Evolutionary conservation across 2,329 filamentous ascomycete species (phyloP).

Genomic region (Alternaria longipes): DNA sequence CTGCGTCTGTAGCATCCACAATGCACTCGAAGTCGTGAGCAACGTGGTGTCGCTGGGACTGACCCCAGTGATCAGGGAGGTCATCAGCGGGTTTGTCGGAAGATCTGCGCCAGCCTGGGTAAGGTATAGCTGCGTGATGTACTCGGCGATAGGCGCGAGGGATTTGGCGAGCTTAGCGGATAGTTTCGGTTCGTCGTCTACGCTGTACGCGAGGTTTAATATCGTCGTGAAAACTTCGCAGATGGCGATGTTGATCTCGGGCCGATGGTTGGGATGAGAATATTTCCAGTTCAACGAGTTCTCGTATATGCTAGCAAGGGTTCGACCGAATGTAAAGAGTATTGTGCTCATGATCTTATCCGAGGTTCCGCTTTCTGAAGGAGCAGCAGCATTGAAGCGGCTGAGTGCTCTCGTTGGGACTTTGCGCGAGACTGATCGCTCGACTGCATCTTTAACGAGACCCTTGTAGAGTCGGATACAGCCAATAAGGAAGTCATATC

Average conservation of each 20-base stretch:
- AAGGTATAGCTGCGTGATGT: constrained; percentile 80
- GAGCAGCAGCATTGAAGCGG: constrained; percentile 57
- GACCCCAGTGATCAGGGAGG: constrained; percentile 69
- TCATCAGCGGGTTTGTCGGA: constrained; percentile 79
- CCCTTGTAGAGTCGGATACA: constrained; percentile 77
- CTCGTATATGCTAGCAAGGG: constrained; percentile 83
- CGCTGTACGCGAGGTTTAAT: constrained; percentile 75
- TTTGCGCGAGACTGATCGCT: constrained; percentile 73
- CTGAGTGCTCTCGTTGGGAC: constrained; percentile 62
- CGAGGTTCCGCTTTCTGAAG: constrained; percentile 74
- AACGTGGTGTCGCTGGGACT: constrained; percentile 53
- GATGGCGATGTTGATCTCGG: constrained; percentile 73
- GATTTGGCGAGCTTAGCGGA: constrained; percentile 66
- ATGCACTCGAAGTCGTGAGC: constrained; percentile 48
- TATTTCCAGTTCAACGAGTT: constrained; percentile 89
- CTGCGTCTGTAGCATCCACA: constrained; percentile 69
- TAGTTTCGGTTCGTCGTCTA: constrained; percentile 67
- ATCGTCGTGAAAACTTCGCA: constrained; percentile 76
- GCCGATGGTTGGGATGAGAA: constrained; percentile 70
- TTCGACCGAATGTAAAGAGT: constrained; percentile 75
- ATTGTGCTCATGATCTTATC: constrained; percentile 79
- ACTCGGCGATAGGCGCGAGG: constrained; percentile 76
- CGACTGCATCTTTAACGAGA: constrained; percentile 78
- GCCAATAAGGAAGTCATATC: constrained; percentile 79
- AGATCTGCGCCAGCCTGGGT: constrained; percentile 74